Evolutionary conservation across 1,284 basidiomycete species (phyloP), one percentile per base, ranked within the genome.

Genomic region (Singerocomus rubriflavus): DNA sequence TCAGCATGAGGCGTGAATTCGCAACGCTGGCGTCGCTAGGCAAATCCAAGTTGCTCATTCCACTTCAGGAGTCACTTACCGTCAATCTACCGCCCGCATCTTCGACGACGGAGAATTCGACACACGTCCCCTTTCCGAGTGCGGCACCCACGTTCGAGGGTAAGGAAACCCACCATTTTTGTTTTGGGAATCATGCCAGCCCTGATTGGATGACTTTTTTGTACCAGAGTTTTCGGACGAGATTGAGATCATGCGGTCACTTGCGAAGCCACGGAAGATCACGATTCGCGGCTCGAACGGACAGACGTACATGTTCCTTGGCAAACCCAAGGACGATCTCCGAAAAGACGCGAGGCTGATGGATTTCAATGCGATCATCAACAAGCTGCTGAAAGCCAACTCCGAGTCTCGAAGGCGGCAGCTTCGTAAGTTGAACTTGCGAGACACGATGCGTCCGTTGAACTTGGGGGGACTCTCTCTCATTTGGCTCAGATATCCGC

Each of bases 361-460:
- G 96, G 97, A 99, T 67, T 93, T 99, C 69, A 95, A 98, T 63
- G 83, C 91, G 4, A 96, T 99, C 74, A 96, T 99, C 74, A 99
- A 99, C 74, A 98, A 98, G 68, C 73, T 99, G 13, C 77, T 99
- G 50, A 96, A 96, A 64, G 87, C 91, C 17, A 93, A 94, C 60
- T 93, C 94, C 0, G 93, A 98, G 51, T 93, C 95, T 31, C 86
- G 97, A 64, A 77, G 89, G 52, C 79, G 95, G 26, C 88, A 93
- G 60, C 81, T 97, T 39, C 86, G 93, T 93, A 65, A 60, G 88
- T 78, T 77, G 11, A 21, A 16, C 11, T 25, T 33, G 12, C 21
- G 27, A 38, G 29, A n/a, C 7, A 11, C 13, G 32, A 30, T 6
- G 34, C 12, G 9, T 17, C 14, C 16, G 41, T 11, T 40, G 34